Conservation (phyloP, 2,329 filamentous ascomycete genomes). For the Trichoderma lentiforme region DNA sequence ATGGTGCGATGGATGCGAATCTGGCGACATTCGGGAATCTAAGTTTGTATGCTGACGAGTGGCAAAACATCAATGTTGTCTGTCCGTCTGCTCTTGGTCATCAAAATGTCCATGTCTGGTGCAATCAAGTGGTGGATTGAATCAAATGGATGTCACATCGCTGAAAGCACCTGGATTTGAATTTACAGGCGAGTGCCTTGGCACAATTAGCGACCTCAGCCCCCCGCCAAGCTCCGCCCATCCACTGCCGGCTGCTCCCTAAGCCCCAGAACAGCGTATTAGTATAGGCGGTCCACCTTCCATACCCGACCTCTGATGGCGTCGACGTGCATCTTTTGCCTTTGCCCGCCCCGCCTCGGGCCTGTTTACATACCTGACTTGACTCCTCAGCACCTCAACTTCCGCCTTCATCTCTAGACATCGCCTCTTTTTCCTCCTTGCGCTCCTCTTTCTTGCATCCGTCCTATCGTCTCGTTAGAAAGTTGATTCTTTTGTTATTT, state of each 20-base stretch:
- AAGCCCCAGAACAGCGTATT: not conserved
- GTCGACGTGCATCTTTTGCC: not conserved
- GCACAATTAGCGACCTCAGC: slow-evolving; percentile 11
- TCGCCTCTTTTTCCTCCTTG: not conserved
- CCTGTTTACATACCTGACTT: not conserved
- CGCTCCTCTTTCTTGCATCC: not conserved
- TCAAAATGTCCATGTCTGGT: not conserved
- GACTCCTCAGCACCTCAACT: not conserved
- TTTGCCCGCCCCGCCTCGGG: not conserved
- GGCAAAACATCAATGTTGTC: not conserved
- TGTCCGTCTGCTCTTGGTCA: not conserved
- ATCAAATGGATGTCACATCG: not conserved
- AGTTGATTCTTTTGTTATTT: not conserved
- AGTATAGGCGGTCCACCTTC: not conserved
- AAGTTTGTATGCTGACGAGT: not conserved
- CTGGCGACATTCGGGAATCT: not conserved
- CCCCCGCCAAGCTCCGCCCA: slow-evolving; percentile 1
- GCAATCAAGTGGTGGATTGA: not conserved
- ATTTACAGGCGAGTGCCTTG: slow-evolving; percentile 9
- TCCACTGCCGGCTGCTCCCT: not conserved
- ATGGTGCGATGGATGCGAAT: not conserved
- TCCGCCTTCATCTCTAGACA: not conserved
- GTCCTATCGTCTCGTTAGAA: slow-evolving; percentile 8
- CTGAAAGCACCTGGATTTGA: not conserved
- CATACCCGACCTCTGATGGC: not conserved